These are phyloP conservation scores for Apostasia ramifera DNA, from an alignment of 106 monocot genomes.

Conservation along the genomic window DNA sequence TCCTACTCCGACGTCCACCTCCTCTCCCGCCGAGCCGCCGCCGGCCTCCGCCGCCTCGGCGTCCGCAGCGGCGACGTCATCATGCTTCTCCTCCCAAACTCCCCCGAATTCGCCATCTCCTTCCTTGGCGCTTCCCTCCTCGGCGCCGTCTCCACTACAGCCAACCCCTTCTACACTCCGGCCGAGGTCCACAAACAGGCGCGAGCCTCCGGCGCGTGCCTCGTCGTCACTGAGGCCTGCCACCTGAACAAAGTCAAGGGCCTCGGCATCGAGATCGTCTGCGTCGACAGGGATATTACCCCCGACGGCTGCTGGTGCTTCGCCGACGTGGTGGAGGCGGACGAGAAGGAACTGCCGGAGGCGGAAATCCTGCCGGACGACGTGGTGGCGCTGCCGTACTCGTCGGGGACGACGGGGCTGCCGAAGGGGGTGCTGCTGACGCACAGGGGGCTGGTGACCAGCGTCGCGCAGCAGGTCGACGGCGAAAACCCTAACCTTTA, in stretches of 20 bases:
- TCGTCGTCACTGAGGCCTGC: conserved; percentile 42
- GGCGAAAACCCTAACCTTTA: conserved; percentile 63
- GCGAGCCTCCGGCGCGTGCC: conserved; percentile 17
- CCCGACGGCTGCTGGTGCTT: conserved; percentile 37
- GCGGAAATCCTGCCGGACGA: conserved; percentile 35
- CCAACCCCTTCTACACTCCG: conserved; percentile 69
- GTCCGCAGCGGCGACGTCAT: conserved; percentile 28
- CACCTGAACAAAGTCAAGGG: conserved; percentile 30
- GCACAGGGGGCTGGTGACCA: conserved; percentile 44
- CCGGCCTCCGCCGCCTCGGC: conserved; percentile 33
- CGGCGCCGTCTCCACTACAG: conserved; percentile 61
- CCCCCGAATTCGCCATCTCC: conserved; percentile 43
- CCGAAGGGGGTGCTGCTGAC: conserved; percentile 78
- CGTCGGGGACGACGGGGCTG: conserved; percentile 70
- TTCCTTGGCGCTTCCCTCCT: conserved; percentile 58
- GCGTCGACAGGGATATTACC: conserved; percentile 9
- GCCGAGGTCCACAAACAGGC: conserved; percentile 60
- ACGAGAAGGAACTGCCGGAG: conserved; percentile 21
- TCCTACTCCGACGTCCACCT: conserved; percentile 44
- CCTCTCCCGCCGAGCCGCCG: conserved; percentile 31
- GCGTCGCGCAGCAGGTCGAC: conserved; percentile 66
- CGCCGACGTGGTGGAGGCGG: conserved; percentile 23
- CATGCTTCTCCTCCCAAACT: conserved; percentile 69
- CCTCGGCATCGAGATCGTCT: conserved; percentile 11
- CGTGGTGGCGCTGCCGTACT: conserved; percentile 68